Conservation (phyloP, 2,329 filamentous ascomycete species). For the Claviceps fusiformis region DNA sequence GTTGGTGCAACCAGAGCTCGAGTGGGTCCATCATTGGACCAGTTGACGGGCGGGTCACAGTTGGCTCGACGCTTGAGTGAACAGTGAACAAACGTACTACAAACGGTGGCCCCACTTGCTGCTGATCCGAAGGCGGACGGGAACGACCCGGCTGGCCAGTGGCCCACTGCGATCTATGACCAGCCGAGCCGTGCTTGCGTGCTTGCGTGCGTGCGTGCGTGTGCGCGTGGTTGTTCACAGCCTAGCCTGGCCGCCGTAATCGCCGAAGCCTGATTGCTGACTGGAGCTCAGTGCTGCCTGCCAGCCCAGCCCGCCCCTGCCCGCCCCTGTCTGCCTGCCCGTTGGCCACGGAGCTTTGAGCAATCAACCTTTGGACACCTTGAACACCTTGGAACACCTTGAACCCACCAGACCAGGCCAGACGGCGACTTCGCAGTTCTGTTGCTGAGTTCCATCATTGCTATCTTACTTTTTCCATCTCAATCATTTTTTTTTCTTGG, state of each 20-base stretch:
- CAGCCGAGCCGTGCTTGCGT: neutral
- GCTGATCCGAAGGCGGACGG: neutral
- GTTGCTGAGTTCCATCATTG: neutral
- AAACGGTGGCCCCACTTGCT: neutral
- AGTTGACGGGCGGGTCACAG: too few species aligned
- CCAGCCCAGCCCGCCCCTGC: neutral
- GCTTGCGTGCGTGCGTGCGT: neutral
- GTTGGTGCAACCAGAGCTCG: neutral
- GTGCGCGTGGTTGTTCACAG: neutral
- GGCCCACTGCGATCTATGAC: neutral
- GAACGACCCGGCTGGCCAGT: neutral
- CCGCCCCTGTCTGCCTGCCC: neutral
- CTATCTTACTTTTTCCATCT: neutral
- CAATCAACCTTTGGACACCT: neutral
- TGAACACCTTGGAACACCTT: too few species aligned
- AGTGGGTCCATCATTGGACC: neutral
- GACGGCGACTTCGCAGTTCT: neutral
- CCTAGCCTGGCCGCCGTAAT: neutral
- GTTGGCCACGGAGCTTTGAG: neutral
- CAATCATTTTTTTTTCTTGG: neutral
- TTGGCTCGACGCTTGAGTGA: neutral
- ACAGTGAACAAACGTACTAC: neutral
- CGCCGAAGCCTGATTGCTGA: conserved; percentile 1
- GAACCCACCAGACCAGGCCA: neutral
- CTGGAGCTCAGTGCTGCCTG: neutral